Conservation (phyloP, 139 green algal species). For the Chlamydomonas schloesseri region DNA sequence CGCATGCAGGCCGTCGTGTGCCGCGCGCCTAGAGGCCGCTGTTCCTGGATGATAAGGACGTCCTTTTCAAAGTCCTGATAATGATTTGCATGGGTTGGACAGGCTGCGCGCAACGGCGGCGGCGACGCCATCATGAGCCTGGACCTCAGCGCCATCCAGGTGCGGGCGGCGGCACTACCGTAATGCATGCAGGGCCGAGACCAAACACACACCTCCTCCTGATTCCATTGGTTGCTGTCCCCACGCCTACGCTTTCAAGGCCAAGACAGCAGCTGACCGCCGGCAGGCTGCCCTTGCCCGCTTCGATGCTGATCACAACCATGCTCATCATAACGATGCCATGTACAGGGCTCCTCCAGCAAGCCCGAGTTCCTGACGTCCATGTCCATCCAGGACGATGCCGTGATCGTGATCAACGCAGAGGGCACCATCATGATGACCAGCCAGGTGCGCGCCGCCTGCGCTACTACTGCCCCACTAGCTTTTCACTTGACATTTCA, state of each 20-base stretch:
- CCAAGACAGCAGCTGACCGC: too few species aligned
- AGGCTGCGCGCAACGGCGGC: conserved; percentile 1
- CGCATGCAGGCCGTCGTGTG: too few species aligned
- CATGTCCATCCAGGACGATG: conserved; percentile 48
- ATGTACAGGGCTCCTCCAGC: neutral
- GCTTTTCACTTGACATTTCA: too few species aligned
- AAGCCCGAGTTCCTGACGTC: conserved; percentile 50
- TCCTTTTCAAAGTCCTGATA: too few species aligned
- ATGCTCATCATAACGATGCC: neutral
- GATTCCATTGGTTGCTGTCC: too few species aligned
- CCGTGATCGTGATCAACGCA: conserved; percentile 49
- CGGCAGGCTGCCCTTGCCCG: neutral
- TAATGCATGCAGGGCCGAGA: too few species aligned
- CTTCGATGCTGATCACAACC: neutral
- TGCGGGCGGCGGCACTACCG: too few species aligned
- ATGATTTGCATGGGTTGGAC: too few species aligned
- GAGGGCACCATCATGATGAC: conserved; percentile 53
- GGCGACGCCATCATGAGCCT: conserved; percentile 31
- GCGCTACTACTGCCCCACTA: too few species aligned
- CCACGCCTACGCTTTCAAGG: too few species aligned
- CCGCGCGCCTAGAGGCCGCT: too few species aligned
- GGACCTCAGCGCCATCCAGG: conserved; percentile 12
- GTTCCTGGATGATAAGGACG: too few species aligned
- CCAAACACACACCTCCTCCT: neutral
- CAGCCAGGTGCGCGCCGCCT: conserved; percentile 32